Evolutionary conservation across 169 alveolate species (phyloP).

Genomic region (Eimeria falciformis): DNA sequence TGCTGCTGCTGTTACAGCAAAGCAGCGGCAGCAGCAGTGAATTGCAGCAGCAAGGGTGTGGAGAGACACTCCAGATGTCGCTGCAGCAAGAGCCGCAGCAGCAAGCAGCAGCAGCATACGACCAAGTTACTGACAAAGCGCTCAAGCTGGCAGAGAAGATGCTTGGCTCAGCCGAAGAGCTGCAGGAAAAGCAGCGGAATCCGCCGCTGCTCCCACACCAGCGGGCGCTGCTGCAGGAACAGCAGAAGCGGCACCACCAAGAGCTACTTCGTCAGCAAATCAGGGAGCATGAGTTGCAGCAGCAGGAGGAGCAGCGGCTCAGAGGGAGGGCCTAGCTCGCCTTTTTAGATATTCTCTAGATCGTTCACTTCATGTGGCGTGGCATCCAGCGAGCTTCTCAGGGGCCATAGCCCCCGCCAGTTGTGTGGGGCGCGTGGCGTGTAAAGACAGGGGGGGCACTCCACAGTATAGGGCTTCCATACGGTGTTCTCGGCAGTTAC

Average conservation of each 20-base stretch:
- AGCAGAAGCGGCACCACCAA: slow-evolving; percentile 57
- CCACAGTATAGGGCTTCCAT: too few species aligned
- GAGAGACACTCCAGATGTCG: neutral
- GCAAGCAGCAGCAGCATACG: slow-evolving; percentile 11
- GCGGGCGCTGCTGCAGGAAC: neutral
- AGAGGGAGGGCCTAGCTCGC: too few species aligned
- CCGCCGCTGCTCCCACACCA: slow-evolving; percentile 5
- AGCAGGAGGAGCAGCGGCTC: neutral
- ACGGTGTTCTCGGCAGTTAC: too few species aligned
- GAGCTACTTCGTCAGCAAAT: slow-evolving; percentile 11
- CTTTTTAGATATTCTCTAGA: too few species aligned
- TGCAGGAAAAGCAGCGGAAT: neutral
- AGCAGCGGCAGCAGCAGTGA: neutral
- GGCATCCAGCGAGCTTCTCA: neutral
- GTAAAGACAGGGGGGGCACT: too few species aligned
- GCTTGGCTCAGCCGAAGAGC: slow-evolving; percentile 37
- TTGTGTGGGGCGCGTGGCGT: neutral
- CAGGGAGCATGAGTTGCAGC: slow-evolving; percentile 23
- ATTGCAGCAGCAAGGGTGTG: neutral
- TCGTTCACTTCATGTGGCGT: neutral
- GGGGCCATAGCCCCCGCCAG: neutral
- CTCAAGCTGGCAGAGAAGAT: slow-evolving; percentile 53
- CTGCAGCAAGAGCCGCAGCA: slow-evolving; percentile 2
- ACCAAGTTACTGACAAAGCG: neutral
- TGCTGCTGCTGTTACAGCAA: slow-evolving; percentile 31